Percentiles rank a stretch among this genome's conserved stretches.
phyloP scores from a whole-genome alignment of 2,329 filamentous ascomycete species.

The Aureobasidium sp. region DNA sequence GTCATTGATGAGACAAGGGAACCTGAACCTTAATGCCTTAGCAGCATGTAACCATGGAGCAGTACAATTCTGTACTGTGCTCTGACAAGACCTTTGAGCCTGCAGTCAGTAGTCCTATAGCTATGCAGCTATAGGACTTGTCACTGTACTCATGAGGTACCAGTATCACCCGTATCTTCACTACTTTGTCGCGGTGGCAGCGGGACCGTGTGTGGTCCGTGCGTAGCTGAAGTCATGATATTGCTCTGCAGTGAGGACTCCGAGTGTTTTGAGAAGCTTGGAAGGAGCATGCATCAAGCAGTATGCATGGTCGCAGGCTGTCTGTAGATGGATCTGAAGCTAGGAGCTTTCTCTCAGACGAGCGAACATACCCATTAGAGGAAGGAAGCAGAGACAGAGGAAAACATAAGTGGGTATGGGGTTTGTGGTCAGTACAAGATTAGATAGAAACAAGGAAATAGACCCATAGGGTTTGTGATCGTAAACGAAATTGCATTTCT shows the following conservation, averaged over 20 bases:
- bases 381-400: background rate
- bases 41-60: background rate
- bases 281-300: background rate
- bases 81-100: background rate
- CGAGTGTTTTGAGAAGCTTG: background rate
- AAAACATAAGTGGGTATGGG: background rate
- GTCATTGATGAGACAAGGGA: background rate
- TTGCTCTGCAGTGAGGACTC: background rate
- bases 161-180: background rate
- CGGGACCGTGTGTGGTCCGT: background rate
- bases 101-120: background rate
- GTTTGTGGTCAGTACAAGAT: background rate
- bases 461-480: background rate
- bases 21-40: background rate
- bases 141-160: background rate
- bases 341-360: background rate
- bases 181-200: background rate
- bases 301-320: background rate
- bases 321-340: background rate
- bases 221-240: background rate
- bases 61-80: background rate
- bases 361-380: no score
- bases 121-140: background rate
- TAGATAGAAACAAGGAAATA: background rate
- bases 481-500: conserved; percentile 4